Conservation (phyloP, 164 flowering plant genomes). For the Magnolia kwangsiensis region DNA sequence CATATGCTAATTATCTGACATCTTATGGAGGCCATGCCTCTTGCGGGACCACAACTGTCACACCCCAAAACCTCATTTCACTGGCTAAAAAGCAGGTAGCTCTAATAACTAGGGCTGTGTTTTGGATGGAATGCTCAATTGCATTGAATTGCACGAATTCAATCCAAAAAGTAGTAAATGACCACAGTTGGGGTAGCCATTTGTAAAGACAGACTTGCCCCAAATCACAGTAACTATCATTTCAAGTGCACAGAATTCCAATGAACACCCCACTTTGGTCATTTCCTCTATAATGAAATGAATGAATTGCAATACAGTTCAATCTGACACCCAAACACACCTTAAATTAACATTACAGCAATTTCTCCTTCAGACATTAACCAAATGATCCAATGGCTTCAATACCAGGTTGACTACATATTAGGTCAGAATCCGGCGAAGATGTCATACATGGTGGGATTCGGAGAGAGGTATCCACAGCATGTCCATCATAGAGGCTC, state of each 20-base stretch:
- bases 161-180: no score
- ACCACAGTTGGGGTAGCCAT: no score
- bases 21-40: conserved; percentile 29
- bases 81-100: conserved; percentile 65
- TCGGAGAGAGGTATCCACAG: conserved; percentile 62
- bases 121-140: no score
- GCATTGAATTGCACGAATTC: no score
- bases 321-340: background rate
- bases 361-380: background rate
- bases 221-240: no score
- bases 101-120: background rate
- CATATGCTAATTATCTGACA: conserved; percentile 75
- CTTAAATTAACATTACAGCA: background rate
- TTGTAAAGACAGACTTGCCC: no score
- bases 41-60: conserved; percentile 52
- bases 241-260: background rate
- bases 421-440: conserved; percentile 76
- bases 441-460: conserved; percentile 95
- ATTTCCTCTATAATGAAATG: no score
- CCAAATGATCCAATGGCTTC: background rate
- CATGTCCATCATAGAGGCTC: conserved; percentile 90
- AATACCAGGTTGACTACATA: conserved; percentile 68
- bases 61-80: conserved; percentile 42
- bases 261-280: background rate
- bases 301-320: background rate